Evolutionary conservation across 768 basidiomycete genomes (phyloP).

Genomic region (Sistotremastrum suecicum): DNA sequence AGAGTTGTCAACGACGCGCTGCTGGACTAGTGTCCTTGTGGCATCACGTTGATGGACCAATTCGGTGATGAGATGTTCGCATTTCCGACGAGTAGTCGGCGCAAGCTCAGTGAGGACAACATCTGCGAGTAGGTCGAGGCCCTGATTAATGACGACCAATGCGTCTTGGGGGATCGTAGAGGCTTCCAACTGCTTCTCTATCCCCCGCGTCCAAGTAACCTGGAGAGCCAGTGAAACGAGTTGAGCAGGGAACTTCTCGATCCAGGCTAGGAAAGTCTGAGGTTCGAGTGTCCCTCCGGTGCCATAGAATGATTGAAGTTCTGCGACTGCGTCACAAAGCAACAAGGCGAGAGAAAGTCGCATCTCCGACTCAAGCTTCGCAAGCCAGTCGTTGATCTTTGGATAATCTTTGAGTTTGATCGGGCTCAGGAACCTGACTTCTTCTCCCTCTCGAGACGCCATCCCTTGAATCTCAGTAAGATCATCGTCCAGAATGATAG

Average conservation of each 20-base stretch:
- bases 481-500: slow-evolving; percentile 77
- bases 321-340: slow-evolving; percentile 64
- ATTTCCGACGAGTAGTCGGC: slow-evolving; percentile 89
- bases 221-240: slow-evolving; percentile 92
- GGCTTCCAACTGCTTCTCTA: slow-evolving; percentile 56
- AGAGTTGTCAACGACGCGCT: slow-evolving; percentile 46
- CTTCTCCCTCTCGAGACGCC: slow-evolving; percentile 92
- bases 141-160: slow-evolving; percentile 62
- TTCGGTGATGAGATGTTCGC: slow-evolving; percentile 97
- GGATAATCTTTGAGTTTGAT: slow-evolving; percentile 86
- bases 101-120: slow-evolving; percentile 84
- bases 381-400: slow-evolving; percentile 98
- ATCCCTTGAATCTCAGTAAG: slow-evolving; percentile 82
- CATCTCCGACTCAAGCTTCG: slow-evolving; percentile 88
- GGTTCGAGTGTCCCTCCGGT: slow-evolving; percentile 42
- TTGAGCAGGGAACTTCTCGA: slow-evolving; percentile 91
- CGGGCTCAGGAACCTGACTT: slow-evolving; percentile 70
- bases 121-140: slow-evolving; percentile 91
- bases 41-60: slow-evolving; percentile 98
- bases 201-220: slow-evolving; percentile 82
- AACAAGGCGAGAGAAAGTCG: slow-evolving; percentile 73
- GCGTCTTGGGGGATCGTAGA: slow-evolving; percentile 43
- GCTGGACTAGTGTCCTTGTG: slow-evolving; percentile 60
- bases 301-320: slow-evolving; percentile 72
- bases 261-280: slow-evolving; percentile 72